Evolutionary conservation across 208 protist genomes (phyloP), one percentile per base, ranked within the genome.

Genomic region (Leishmania gerbilli): DNA sequence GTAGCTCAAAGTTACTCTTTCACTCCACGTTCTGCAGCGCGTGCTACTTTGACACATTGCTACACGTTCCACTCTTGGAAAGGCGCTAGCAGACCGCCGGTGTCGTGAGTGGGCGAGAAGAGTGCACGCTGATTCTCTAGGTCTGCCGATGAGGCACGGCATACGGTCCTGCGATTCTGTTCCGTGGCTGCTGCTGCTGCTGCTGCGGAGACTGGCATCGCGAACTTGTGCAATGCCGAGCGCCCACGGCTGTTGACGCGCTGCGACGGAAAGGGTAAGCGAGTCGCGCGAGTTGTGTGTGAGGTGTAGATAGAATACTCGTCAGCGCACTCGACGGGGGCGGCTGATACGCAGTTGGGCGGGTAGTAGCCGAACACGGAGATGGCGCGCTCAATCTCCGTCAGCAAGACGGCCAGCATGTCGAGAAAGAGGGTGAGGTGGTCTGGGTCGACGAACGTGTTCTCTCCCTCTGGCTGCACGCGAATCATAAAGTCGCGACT

Each of bases 21-120:
- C 17, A 2, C 19, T 56, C 13, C 8, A 27, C 40, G 7, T 34
- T 51, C 69, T 15, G 69, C 17, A 21, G 42, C 1, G 42, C 40
- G 45, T n/a, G 21, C 17, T 55, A 45, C 2, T n/a, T 21, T 53
- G 24, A 31, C 8, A 51, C 42, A 51, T 7, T 42, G 7, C 49
- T 77, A 84, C 31, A 89, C 34, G 53, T 84, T 91, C 13, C 90
- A 58, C 27, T 87, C 77, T 68, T 93, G 87, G n/a, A 86, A 80
- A 1, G 88, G 90, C 1, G 88, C 68, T 27, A 93, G 85, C 34
- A 93, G 82, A 51, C 80, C 74, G 13, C 79, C 80, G 3, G 72
- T 79, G 21, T 75, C 76, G 80, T 93, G 90, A 9, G 82, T 93
- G 15, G 90, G 90, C 0, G 90, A 93, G 80, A 91, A 91, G 49